Evolutionary conservation across 2,329 filamentous ascomycete species (phyloP).

Genomic region (Orbilia ellipsospora): DNA sequence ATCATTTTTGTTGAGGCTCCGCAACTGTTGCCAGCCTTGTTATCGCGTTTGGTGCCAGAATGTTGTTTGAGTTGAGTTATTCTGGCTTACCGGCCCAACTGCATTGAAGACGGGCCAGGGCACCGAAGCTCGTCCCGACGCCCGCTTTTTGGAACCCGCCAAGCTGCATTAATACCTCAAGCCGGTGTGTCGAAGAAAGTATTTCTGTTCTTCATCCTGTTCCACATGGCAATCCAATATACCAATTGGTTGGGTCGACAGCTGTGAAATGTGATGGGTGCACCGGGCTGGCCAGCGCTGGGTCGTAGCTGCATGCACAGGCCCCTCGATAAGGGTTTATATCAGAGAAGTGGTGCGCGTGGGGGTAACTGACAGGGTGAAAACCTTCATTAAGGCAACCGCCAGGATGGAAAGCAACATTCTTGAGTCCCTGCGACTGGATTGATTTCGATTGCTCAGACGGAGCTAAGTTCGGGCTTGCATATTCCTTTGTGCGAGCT

Average conservation of each 20-base stretch:
- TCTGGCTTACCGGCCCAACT: no score
- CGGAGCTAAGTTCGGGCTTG: constrained; percentile 7
- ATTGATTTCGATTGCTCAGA: no score
- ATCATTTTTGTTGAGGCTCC: constrained; percentile 44
- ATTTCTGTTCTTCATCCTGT: constrained; percentile 16
- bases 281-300: background rate
- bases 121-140: no score
- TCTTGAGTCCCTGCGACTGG: background rate
- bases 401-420: background rate
- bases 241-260: constrained; percentile 20
- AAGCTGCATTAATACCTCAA: constrained; percentile 38
- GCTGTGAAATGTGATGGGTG: background rate
- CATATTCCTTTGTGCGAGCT: no score
- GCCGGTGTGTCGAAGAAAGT: background rate
- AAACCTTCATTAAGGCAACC: constrained; percentile 20
- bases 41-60: constrained; percentile 22
- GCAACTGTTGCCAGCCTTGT: constrained; percentile 37
- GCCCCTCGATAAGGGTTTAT: constrained; percentile 34
- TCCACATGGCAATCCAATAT: constrained; percentile 43
- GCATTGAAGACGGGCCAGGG: no score
- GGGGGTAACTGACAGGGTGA: constrained; percentile 15
- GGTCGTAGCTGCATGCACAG: background rate
- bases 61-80: no score
- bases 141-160: no score
- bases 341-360: constrained; percentile 24